Conservation (phyloP, 2,329 filamentous ascomycete species). For the Fusarium sp. region DNA sequence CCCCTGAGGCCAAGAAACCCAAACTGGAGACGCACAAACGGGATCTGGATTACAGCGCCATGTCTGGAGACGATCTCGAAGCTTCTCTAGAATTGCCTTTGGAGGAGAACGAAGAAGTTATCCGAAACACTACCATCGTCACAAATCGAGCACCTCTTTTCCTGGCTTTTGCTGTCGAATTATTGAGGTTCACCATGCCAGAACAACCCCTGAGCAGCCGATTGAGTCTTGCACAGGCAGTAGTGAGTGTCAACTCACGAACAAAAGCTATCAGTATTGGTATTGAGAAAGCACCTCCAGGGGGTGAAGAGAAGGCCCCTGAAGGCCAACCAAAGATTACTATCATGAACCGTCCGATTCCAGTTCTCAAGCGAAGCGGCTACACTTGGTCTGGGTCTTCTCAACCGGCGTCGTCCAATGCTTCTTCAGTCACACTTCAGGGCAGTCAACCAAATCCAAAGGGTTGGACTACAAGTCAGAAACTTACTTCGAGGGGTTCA, state of each 20-base stretch:
- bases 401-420: constrained; percentile 25
- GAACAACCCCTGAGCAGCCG: constrained; percentile 87
- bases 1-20: constrained; percentile 45
- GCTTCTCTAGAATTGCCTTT: constrained; percentile 70
- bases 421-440: constrained; percentile 29
- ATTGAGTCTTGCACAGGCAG: constrained; percentile 83
- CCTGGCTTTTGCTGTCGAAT: constrained; percentile 79
- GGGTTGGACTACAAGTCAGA: constrained; percentile 64
- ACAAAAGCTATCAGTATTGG: constrained; percentile 81
- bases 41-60: constrained; percentile 53
- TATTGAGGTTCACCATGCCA: constrained; percentile 84
- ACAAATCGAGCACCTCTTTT: constrained; percentile 88
- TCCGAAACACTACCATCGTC: constrained; percentile 68
- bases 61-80: constrained; percentile 70
- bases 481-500: constrained; percentile 63
- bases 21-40: constrained; percentile 49
- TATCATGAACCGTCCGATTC: constrained; percentile 78
- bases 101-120: constrained; percentile 66
- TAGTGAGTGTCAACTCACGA: constrained; percentile 83
- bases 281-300: constrained; percentile 71
- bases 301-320: constrained; percentile 78
- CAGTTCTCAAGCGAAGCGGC: constrained; percentile 80
- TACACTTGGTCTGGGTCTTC: constrained; percentile 61
- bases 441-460: constrained; percentile 34
- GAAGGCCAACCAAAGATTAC: constrained; percentile 79